Evolutionary conservation across 768 basidiomycete species (phyloP).

Genomic region (Mrakia blollopis): DNA sequence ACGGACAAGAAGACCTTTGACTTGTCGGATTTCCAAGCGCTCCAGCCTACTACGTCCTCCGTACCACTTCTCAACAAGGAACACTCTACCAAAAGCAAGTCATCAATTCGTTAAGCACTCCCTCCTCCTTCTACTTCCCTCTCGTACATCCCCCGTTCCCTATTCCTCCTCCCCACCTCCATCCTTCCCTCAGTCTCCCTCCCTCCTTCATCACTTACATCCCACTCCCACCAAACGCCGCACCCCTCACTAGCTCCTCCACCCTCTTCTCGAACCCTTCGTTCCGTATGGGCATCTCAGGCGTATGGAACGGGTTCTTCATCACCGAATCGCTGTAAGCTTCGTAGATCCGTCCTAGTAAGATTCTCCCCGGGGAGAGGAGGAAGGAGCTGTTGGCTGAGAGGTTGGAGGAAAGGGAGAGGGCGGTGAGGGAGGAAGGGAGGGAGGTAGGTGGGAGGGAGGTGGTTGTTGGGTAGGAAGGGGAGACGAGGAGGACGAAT

Average conservation of each 20-base stretch:
- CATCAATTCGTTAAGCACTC: too few species aligned
- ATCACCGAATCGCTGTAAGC: conserved; percentile 90
- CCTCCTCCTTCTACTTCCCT: too few species aligned
- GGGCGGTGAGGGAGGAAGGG: not conserved
- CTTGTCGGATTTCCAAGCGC: too few species aligned
- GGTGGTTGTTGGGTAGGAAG: conserved; percentile 55
- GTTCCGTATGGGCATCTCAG: conserved; percentile 97
- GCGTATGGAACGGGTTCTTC: conserved; percentile 99
- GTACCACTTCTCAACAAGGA: too few species aligned
- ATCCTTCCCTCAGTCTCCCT: too few species aligned
- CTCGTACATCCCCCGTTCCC: too few species aligned
- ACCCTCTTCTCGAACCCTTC: conserved; percentile 70
- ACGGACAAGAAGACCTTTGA: too few species aligned
- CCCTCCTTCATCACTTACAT: not conserved
- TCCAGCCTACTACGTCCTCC: too few species aligned
- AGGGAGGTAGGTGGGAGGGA: not conserved
- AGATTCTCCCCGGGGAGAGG: conserved; percentile 31
- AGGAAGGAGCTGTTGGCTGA: conserved; percentile 1
- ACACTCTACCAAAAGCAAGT: too few species aligned
- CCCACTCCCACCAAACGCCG: not conserved
- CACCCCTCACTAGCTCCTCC: conserved; percentile 15
- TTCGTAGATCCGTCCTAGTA: conserved; percentile 84
- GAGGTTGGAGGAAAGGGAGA: not conserved
- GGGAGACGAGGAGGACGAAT: conserved; percentile 84
- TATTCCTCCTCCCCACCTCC: too few species aligned